These are phyloP conservation scores for Cytospora piceicola DNA, from an alignment of 2,329 filamentous ascomycete genomes.

Conservation along the genomic window DNA sequence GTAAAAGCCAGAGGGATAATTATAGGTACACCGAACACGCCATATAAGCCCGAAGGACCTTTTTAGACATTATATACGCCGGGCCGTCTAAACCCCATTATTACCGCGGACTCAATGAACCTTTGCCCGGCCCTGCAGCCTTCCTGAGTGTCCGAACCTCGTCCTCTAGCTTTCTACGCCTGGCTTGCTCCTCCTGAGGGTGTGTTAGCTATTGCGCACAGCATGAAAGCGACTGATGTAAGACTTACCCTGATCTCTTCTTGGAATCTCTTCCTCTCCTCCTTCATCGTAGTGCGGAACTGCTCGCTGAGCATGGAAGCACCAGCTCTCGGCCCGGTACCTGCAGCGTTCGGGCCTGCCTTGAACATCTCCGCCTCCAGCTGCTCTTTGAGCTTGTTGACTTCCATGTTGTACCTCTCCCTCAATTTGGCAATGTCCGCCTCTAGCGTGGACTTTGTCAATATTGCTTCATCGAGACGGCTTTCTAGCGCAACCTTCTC, in stretches of 20 bases:
- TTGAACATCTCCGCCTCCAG: constrained; percentile 56
- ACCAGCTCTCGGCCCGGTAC: constrained; percentile 45
- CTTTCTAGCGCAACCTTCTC: constrained; percentile 53
- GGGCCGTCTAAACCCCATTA: constrained; percentile 3
- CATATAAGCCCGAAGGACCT: constrained; percentile 14
- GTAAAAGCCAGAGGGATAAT: constrained; percentile 13
- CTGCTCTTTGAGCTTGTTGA: constrained; percentile 52
- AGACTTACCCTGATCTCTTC: constrained; percentile 55
- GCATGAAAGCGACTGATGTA: background rate
- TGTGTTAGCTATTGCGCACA: constrained; percentile 37
- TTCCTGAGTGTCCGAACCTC: constrained; percentile 52
- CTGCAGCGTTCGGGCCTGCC: constrained; percentile 41
- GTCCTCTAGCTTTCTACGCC: constrained; percentile 54
- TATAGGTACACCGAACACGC: constrained; percentile 23
- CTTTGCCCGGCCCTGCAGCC: constrained; percentile 48
- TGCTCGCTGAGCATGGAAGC: constrained; percentile 60
- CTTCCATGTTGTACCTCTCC: constrained; percentile 48
- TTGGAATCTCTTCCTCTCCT: constrained; percentile 61
- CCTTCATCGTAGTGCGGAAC: constrained; percentile 59
- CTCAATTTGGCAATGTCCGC: constrained; percentile 43
- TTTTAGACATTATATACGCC: constrained; percentile 20
- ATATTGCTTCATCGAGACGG: constrained; percentile 47
- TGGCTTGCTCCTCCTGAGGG: constrained; percentile 53
- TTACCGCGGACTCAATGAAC: constrained; percentile 46
- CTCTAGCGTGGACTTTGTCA: constrained; percentile 43